Percentiles rank a stretch among this genome's conserved stretches.
phyloP scores from a whole-genome alignment of 345 rosid genomes.

The Lenwebbia sp. region DNA sequence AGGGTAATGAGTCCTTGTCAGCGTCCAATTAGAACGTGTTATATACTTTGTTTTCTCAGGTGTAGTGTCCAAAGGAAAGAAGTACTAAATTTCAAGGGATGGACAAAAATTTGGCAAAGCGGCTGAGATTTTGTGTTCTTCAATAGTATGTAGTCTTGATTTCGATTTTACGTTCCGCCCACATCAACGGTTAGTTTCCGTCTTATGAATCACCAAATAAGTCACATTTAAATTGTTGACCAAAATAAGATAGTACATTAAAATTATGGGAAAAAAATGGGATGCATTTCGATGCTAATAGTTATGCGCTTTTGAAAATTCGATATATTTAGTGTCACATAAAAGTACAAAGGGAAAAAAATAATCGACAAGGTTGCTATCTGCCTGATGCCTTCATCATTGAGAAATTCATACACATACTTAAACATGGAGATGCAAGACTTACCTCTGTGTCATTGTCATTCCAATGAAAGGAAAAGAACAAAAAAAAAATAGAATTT shows the following conservation, averaged over 20 bases:
- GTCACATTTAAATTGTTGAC: background rate
- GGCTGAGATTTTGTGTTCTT: background rate
- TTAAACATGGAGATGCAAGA: background rate
- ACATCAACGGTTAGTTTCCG: background rate
- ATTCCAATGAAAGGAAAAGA: background rate
- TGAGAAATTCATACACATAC: background rate
- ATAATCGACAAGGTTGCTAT: background rate
- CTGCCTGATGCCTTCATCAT: background rate
- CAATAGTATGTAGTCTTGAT: background rate
- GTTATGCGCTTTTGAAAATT: background rate
- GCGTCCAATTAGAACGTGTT: background rate
- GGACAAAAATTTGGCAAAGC: background rate
- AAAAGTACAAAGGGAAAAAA: background rate
- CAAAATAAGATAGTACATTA: background rate
- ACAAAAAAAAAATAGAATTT: background rate
- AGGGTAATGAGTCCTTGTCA: background rate
- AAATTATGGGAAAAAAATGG: no score
- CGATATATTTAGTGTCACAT: background rate
- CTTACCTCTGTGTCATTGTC: background rate
- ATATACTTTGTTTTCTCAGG: background rate
- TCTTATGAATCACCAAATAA: background rate
- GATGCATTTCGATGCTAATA: background rate
- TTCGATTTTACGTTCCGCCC: background rate
- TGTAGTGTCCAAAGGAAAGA: background rate
- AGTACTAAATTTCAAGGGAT: background rate